Percentiles rank a stretch among this genome's conserved stretches.
phyloP scores from a whole-genome alignment of 2,329 filamentous ascomycete genomes.

The Colletotrichum sp. region DNA sequence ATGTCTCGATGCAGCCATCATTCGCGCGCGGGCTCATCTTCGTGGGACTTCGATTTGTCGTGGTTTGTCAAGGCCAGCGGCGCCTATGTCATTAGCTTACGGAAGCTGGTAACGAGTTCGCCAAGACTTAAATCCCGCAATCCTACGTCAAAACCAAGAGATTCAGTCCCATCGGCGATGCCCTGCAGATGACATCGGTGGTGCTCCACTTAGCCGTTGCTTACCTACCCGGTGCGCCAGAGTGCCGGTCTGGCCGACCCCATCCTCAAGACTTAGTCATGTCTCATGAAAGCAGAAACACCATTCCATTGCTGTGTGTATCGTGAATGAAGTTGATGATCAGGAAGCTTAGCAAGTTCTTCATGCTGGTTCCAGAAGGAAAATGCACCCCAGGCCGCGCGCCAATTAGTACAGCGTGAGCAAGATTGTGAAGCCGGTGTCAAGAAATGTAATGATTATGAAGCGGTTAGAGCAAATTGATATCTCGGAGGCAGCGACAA shows the following conservation, averaged over 20 bases:
- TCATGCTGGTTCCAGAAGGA: background rate
- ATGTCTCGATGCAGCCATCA: background rate
- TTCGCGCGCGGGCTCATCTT: background rate
- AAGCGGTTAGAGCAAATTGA: background rate
- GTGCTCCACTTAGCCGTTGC: background rate
- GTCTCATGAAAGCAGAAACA: background rate
- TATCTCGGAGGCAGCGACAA: background rate
- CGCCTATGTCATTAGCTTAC: background rate
- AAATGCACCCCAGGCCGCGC: background rate
- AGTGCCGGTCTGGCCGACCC: background rate
- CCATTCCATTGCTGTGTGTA: background rate
- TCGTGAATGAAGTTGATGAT: background rate
- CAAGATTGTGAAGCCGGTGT: background rate
- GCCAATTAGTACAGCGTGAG: background rate
- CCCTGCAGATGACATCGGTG: background rate
- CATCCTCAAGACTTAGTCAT: background rate
- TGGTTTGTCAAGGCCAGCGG: background rate
- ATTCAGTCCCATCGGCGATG: background rate
- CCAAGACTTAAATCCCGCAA: background rate
- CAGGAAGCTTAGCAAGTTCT: background rate
- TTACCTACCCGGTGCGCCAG: background rate
- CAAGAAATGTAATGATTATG: background rate
- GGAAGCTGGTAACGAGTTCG: background rate
- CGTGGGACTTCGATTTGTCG: background rate
- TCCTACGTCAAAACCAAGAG: background rate